Evolutionary conservation across 2,329 filamentous ascomycete genomes (phyloP), one percentile per base, ranked within the genome.

Genomic region (Ilyonectria destructans): DNA sequence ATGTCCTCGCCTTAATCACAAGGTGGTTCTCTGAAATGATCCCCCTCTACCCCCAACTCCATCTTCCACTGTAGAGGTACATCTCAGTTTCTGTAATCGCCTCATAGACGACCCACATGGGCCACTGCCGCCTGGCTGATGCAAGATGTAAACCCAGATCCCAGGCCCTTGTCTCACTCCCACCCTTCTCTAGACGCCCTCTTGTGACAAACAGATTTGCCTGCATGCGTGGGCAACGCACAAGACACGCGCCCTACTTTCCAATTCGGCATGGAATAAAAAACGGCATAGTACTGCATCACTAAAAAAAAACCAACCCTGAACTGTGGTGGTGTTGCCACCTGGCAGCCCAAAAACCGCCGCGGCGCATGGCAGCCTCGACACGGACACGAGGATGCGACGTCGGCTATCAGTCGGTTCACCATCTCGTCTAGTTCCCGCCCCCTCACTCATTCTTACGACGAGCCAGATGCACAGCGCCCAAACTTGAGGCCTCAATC

Each of bases 331-430:
- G 59, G 69, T 72, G 57, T 68, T 58, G 65, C 68, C 70, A 73
- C 68, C 55, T 52, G 54, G 62, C 26, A 48, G 54, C 70, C 54
- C 61, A 56, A 43, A 43, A 61, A 43, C 21, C 40, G 40, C 43
- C 49, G 29, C 10, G 33, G 66, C 61, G 48, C 72, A 72, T 71
- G 55, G 21, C 62, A 37, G 52, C 46, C 54, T 40, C 43, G 19
- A 26, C 48, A 64, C 65, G 62, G 63, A 49, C 58, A 51, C 48
- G 64, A 71, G 57, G 61, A 70, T 75, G 65, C 68, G 71, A 74
- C 70, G 64, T 74, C 69, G 73, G 66, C 56, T 68, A 63, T 59
- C 68, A 64, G 43, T 62, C 33, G 60, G 45, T 65, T 51, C 52
- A 45, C 48, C 49, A 65, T 60, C 33, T 43, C 17, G 40, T n/a